Percentiles rank a stretch among this genome's conserved stretches.
Conservation (phyloP, 441 rosid genomes). For the Populus hybrid region DNA sequence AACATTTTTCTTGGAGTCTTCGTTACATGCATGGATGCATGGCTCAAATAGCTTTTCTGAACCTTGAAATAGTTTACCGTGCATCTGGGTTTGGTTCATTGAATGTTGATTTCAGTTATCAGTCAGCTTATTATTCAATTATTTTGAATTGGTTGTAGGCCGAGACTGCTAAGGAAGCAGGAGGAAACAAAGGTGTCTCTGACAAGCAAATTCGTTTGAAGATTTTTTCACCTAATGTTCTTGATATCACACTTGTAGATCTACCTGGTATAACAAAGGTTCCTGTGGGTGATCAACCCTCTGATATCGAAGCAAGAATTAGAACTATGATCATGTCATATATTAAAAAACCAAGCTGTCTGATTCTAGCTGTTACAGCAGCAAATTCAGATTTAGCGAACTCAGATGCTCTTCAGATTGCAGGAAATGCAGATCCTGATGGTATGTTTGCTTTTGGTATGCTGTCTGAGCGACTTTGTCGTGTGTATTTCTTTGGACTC, state of each 20-base stretch:
- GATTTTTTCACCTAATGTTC: conserved; percentile 84
- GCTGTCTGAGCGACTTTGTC: neutral
- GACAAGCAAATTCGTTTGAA: conserved; percentile 86
- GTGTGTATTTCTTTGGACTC: neutral
- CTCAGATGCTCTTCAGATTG: conserved; percentile 91
- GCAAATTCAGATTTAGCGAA: conserved; percentile 93
- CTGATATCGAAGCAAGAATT: conserved; percentile 85
- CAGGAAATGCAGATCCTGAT: conserved; percentile 88
- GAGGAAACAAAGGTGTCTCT: conserved; percentile 74
- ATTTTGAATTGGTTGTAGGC: conserved; percentile 34
- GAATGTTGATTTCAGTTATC: neutral
- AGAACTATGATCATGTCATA: conserved; percentile 93
- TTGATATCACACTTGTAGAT: conserved; percentile 91
- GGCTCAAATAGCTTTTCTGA: neutral
- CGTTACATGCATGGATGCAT: neutral
- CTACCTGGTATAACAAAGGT: conserved; percentile 92
- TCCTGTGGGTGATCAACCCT: conserved; percentile 92
- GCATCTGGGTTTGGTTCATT: neutral
- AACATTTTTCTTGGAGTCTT: neutral
- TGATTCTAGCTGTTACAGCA: conserved; percentile 80
- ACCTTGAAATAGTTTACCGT: neutral
- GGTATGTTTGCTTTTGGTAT: conserved; percentile 38
- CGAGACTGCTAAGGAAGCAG: conserved; percentile 80
- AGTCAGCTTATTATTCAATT: neutral
- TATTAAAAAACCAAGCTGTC: conserved; percentile 75